Base-by-base conservation (phyloP, 1,284 basidiomycete genomes). In the Ustilago sp. region DNA sequence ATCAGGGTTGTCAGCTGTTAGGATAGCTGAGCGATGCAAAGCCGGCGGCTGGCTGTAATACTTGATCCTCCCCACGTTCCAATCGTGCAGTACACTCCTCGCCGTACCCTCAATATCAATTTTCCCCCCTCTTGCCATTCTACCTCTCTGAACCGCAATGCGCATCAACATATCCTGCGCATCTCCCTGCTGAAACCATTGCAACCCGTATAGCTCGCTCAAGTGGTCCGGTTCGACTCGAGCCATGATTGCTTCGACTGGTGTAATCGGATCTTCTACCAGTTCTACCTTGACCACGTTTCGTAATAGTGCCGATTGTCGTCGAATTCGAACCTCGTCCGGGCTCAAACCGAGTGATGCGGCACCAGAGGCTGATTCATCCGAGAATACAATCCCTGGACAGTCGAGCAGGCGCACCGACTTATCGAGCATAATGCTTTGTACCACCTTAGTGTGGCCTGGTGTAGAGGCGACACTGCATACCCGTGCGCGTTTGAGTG, bases 61-160 rank as follows among this genome's bases (percentile, higher is more conserved):
- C 0, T 93, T 92, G 32, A 98, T 98, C 84, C 94, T 95, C 82
- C 98, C 94, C 74, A 93, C 91, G 84, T 98, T 98, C 95, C 96
- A 98, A 86, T 99, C 96, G 54, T 90, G 90, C 4, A 99, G 87
- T n/a, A 98, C 90, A 15, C 92, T 91, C 35, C 93, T 91, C 0
- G 95, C 94, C 0, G 94, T 90, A 0, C 92, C 89, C 53, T 93
- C 90, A 19, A 96, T 86, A 86, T 98, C 95, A 0, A 96, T 95
- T 2, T 94, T 92, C 63, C 95, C 96, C 36, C 95, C 95, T 5
- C 69, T 56, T 6, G 52, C 45, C 59, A 79, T 73, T 12, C 77
- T 54, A 7, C 96, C 96, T n/a, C 91, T 91, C 35, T 89, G 92
- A 50, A 98, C 88, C 0, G 95, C 94, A 41, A 97, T 87, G 90